phyloP scores from a whole-genome alignment of 2,329 filamentous ascomycete genomes.

The Cucurbitaria berberidis region DNA sequence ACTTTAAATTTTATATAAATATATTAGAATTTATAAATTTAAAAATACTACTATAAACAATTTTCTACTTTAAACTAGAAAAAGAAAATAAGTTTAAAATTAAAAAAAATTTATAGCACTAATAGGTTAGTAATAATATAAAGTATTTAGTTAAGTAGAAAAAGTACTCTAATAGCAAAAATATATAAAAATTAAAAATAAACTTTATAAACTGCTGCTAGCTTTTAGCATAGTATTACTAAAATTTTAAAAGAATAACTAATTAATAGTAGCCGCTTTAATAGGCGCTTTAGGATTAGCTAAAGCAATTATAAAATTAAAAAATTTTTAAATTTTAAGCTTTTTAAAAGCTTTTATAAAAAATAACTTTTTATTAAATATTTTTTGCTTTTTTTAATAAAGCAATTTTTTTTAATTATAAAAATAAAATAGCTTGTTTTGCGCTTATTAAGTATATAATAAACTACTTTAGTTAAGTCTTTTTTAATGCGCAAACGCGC shows the following conservation, averaged over 20 bases:
- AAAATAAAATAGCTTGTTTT: no score
- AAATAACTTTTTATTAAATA: neutral
- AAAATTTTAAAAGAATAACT: neutral
- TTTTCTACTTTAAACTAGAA: slow-evolving; percentile 1
- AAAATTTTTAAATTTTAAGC: neutral
- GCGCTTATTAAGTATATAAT: no score
- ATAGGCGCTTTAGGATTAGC: neutral
- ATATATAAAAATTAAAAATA: neutral
- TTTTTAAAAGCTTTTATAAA: neutral
- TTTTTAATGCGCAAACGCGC: no score
- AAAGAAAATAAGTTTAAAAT: slow-evolving; percentile 1
- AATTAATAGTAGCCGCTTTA: neutral
- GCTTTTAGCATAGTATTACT: neutral
- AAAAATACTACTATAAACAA: slow-evolving; percentile 5
- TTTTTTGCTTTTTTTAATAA: neutral
- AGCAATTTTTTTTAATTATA: no score
- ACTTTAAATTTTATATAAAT: slow-evolving; percentile 3
- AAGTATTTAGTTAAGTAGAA: neutral
- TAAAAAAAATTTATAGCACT: neutral
- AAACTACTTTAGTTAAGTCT: no score
- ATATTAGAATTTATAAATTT: slow-evolving; percentile 2
- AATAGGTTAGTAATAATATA: neutral
- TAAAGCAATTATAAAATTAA: neutral
- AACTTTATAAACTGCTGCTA: neutral
- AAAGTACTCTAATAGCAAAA: neutral